Evolutionary conservation across 2,329 filamentous ascomycete species (phyloP), one percentile per base, ranked within the genome.

Genomic region (Nectriaceae sp.): DNA sequence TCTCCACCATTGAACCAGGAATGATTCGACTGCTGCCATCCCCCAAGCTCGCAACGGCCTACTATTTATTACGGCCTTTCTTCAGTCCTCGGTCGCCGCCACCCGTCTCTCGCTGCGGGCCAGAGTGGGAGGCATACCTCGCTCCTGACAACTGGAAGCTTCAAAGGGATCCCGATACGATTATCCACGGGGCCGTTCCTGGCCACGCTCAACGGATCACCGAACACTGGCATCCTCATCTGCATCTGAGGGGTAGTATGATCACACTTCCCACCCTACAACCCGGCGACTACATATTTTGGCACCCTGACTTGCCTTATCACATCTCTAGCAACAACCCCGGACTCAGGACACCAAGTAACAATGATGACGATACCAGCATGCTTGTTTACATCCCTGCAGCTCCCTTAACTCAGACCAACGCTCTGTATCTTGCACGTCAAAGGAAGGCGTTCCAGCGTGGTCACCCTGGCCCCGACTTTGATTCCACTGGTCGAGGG

Each of bases 11-110:
- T 31, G 81, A 80, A 1, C 85, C 87, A 0, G 81, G 80, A 18
- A 85, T 90, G 67, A 86, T 89, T 5, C 89, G 86, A 0, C 71
- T 94, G 13, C 77, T 86, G 16, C 85, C 92, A 1, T 90, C 89
- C 53, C 89, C 89, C 0, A 77, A 79, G 44, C 80, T 88, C 46
- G 84, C 88, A 15, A 92, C 88, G 0, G 85, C 88, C 3, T 94
- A 94, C 68, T 86, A 85, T 55, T 77, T 94, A 1, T 77, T 94
- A 2, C 72, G 78, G 2, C 78, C 78, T 4, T 80, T 82, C 62
- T 82, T 82, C 65, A 70, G 69, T 42, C 68, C 77, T 18, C 73
- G 70, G 52, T 70, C 61, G 6, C 68, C 70, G 3, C 66, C 73
- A 3, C 76, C 77, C 1, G 67, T 70, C 21, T 47, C 46, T n/a